These are phyloP conservation scores for Amphichorda felina DNA, from an alignment of 2,329 filamentous ascomycete genomes.

Conservation along the genomic window DNA sequence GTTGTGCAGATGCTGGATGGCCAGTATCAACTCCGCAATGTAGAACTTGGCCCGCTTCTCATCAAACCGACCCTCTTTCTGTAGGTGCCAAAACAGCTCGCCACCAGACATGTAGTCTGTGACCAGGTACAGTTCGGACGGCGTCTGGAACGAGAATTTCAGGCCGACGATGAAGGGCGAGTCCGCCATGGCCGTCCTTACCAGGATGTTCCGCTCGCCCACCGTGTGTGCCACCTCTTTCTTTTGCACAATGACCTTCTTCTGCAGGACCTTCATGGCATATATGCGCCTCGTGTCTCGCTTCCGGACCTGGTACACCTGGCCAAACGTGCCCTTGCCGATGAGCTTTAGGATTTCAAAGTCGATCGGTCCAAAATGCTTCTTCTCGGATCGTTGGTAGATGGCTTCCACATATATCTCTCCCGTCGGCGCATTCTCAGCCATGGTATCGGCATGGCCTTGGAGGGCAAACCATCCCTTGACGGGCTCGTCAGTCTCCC, in stretches of 20 bases:
- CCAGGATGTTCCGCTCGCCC: conserved; percentile 92
- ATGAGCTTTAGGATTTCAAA: conserved; percentile 95
- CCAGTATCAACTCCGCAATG: conserved; percentile 92
- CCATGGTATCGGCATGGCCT: conserved; percentile 58
- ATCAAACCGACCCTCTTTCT: conserved; percentile 92
- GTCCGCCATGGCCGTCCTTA: conserved; percentile 88
- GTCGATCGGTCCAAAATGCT: conserved; percentile 85
- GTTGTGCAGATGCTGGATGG: conserved; percentile 87
- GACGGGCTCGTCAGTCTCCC: conserved; percentile 56
- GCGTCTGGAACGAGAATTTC: conserved; percentile 98
- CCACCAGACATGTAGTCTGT: conserved; percentile 99
- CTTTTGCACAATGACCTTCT: conserved; percentile 99
- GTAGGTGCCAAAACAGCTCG: conserved; percentile 96
- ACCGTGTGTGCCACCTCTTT: conserved; percentile 97
- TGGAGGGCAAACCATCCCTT: conserved; percentile 79
- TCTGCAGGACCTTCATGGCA: conserved; percentile 97
- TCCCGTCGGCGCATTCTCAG: conserved; percentile 66
- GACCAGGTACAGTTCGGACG: conserved; percentile 92
- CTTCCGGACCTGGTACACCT: conserved; percentile 97
- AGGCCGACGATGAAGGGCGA: conserved; percentile 96
- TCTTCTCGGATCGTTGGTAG: conserved; percentile 81
- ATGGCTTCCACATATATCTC: conserved; percentile 80
- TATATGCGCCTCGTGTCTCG: conserved; percentile 94
- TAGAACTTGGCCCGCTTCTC: conserved; percentile 96
- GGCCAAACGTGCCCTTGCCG: conserved; percentile 94